Conservation (phyloP, 345 rosid species). For the Euphorbia pulcherrima region DNA sequence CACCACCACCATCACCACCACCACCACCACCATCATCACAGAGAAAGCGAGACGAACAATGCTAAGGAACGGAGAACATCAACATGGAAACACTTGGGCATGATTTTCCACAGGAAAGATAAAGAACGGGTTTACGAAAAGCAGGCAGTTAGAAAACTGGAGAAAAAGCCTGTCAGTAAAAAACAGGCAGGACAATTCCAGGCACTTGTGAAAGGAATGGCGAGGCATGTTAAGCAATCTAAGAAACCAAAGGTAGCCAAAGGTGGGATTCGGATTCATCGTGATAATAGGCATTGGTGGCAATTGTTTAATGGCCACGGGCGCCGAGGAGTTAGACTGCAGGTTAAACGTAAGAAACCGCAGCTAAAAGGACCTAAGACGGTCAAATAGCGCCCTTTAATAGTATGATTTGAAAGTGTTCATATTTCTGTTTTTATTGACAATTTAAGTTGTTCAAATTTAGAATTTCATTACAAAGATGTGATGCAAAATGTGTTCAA, state of each 20-base stretch:
- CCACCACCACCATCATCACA: constrained; percentile 40
- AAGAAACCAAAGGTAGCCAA: constrained; percentile 34
- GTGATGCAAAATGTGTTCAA: constrained; percentile 5
- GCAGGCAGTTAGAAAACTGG: constrained; percentile 21
- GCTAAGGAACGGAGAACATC: constrained; percentile 11
- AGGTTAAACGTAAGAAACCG: constrained; percentile 20
- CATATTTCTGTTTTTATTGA: no score
- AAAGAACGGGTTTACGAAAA: constrained; percentile 18
- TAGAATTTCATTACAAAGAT: no score
- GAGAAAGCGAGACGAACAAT: neutral
- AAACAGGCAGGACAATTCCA: constrained; percentile 43
- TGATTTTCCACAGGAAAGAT: constrained; percentile 22
- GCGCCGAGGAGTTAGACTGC: constrained; percentile 35
- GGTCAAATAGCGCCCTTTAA: neutral
- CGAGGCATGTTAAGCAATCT: constrained; percentile 39
- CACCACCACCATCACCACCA: constrained; percentile 64
- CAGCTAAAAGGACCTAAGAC: constrained; percentile 14
- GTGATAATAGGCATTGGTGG: constrained; percentile 33
- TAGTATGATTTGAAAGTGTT: no score
- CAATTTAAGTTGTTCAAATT: neutral
- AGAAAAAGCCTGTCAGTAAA: constrained; percentile 17
- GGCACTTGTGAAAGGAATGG: constrained; percentile 43
- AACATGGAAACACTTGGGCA: constrained; percentile 40
- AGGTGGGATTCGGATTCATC: neutral
- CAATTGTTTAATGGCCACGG: constrained; percentile 30